Evolutionary conservation across 2,329 filamentous ascomycete genomes (phyloP).

Genomic region (Penicillium vulpinum): DNA sequence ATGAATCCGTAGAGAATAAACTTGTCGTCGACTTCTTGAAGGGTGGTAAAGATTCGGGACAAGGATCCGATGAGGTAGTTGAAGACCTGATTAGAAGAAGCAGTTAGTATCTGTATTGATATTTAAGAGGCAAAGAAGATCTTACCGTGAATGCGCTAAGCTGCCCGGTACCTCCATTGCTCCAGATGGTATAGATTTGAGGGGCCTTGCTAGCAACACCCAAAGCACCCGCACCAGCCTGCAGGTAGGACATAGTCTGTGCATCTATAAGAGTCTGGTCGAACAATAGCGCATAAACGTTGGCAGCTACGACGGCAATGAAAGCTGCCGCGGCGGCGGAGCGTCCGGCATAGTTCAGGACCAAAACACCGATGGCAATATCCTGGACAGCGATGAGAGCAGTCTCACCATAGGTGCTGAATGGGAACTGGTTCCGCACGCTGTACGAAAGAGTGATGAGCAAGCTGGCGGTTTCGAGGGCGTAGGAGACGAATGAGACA

Average conservation of each 20-base stretch:
- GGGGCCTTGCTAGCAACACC: conserved; percentile 89
- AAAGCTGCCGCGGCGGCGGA: conserved; percentile 70
- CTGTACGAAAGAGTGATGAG: conserved; percentile 92
- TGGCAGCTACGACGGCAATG: conserved; percentile 71
- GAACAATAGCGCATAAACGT: conserved; percentile 69
- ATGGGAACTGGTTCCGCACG: conserved; percentile 84
- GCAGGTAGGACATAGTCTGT: conserved; percentile 69
- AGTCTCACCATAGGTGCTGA: conserved; percentile 95
- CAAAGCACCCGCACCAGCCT: conserved; percentile 79
- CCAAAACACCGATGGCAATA: conserved; percentile 80
- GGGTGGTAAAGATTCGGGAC: conserved; percentile 92
- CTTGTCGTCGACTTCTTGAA: conserved; percentile 96
- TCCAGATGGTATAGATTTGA: conserved; percentile 84
- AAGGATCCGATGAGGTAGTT: conserved; percentile 94
- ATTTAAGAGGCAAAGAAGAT: conserved; percentile 21
- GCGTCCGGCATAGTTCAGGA: conserved; percentile 77
- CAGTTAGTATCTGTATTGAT: conserved; percentile 1
- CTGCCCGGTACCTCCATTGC: conserved; percentile 86
- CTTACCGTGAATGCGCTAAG: conserved; percentile 92
- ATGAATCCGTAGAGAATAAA: conserved; percentile 94
- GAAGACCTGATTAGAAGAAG: conserved; percentile 68
- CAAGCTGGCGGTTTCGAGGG: conserved; percentile 86
- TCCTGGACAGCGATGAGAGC: conserved; percentile 91
- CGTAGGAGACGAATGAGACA: conserved; percentile 84
- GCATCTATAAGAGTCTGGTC: conserved; percentile 63